Conservation (phyloP, 2,329 filamentous ascomycete species). For the Claviceps sp. region DNA sequence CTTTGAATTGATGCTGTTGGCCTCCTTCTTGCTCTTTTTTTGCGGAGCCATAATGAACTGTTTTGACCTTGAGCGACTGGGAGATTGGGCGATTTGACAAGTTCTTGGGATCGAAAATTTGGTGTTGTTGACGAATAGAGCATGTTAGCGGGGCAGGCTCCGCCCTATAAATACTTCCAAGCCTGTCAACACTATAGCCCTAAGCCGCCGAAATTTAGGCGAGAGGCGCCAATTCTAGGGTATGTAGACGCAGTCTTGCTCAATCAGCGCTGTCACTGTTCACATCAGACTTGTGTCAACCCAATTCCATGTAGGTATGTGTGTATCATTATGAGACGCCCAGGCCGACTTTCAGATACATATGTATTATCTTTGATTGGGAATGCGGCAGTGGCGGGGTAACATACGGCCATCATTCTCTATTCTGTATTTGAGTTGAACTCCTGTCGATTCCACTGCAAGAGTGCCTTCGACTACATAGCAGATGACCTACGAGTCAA, state of each 20-base stretch:
- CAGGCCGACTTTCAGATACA: no score
- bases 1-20: slow-evolving; percentile 53
- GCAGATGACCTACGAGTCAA: no score
- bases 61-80: slow-evolving; percentile 17
- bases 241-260: slow-evolving; percentile 1
- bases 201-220: slow-evolving; percentile 27
- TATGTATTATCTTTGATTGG: no score
- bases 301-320: no score
- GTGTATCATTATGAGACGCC: no score
- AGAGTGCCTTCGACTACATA: no score
- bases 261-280: no score
- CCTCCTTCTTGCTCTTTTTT: slow-evolving; percentile 79
- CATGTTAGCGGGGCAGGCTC: not conserved
- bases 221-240: slow-evolving; percentile 15
- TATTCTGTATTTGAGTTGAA: no score
- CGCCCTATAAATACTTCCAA: not conserved
- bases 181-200: slow-evolving; percentile 15
- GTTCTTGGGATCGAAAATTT: slow-evolving; percentile 2
- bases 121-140: not conserved
- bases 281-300: no score
- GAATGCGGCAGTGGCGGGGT: no score
- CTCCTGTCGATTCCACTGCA: no score
- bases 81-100: slow-evolving; percentile 10
- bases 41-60: slow-evolving; percentile 49
- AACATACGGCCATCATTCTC: no score